Evolutionary conservation across 2,329 filamentous ascomycete species (phyloP).

Genomic region (Emydomyces testavorans): DNA sequence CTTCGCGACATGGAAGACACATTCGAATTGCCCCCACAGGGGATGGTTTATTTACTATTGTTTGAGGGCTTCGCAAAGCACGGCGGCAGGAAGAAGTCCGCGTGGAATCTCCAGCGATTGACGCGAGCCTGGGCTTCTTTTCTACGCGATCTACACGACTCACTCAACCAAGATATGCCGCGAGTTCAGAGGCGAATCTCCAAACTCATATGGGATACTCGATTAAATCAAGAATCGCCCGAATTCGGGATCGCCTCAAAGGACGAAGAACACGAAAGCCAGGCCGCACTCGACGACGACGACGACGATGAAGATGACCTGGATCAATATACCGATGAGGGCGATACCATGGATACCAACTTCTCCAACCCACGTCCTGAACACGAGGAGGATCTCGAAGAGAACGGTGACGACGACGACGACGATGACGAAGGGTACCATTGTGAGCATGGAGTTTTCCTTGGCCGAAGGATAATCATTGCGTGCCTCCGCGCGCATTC

Average conservation of each 20-base stretch:
- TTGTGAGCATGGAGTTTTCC: constrained; percentile 32
- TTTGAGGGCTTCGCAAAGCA: constrained; percentile 72
- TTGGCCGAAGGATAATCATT: constrained; percentile 33
- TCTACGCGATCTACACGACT: constrained; percentile 34
- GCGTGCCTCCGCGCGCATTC: constrained; percentile 32
- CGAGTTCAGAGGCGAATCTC: constrained; percentile 12
- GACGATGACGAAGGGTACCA: constrained; percentile 22
- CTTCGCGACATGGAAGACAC: constrained; percentile 66
- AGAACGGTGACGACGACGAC: constrained; percentile 12
- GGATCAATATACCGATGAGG: neutral
- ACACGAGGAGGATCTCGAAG: neutral
- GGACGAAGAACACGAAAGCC: neutral
- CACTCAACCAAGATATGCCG: constrained; percentile 22
- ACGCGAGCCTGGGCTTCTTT: constrained; percentile 57
- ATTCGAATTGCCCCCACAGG: constrained; percentile 57
- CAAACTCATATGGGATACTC: constrained; percentile 14
- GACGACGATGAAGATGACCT: neutral
- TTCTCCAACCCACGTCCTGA: neutral
- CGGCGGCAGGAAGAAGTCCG: constrained; percentile 52
- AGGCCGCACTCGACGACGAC: neutral
- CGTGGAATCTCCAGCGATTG: constrained; percentile 63
- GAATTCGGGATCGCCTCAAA: neutral
- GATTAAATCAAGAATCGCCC: neutral
- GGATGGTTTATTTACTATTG: constrained; percentile 65
- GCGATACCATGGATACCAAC: neutral